Evolutionary conservation across 2,329 filamentous ascomycete species (phyloP), one percentile per base, ranked within the genome.

Genomic region (Zelopaecilomyces penicillatus): DNA sequence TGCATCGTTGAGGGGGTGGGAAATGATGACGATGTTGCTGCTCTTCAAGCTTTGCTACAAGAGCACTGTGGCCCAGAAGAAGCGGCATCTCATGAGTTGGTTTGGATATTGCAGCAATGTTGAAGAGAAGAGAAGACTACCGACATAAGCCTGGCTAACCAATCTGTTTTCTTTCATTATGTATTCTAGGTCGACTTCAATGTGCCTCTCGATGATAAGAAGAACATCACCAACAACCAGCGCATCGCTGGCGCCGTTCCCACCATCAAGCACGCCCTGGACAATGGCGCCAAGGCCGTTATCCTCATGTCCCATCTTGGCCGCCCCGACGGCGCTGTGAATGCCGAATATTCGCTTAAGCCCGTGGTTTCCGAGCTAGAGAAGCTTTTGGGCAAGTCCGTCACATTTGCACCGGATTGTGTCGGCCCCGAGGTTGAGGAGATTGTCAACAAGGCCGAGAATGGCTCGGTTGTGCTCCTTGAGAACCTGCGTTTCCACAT

Each of bases 401-500:
- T 98, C 57, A 85, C 82, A 61, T 91, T 98, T 67, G 84, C 89
- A 45, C 80, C 88, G 33, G 93, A 97, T 73, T 93, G 80, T 59
- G 91, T 97, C 47, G 93, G 93, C 54, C 74, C 84, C 51, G 83
- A 95, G 70, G 86, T 90, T 44, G 93, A 98, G 78, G 84, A 85
- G 58, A 83, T 85, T 41, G 90, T 97, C 57, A 87, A 85, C 73
- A 83, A 83, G 65, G 87, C 90, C 51, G 78, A 76, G 44, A 78
- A 80, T 57, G 93, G 91, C 57, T 80, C 88, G 60, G 81, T 98
- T 44, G 78, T 98, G 47, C 80, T 98, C 31, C 78, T 98, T 43
- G 93, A 98, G 81, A 98, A 98, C 77, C 74, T 98, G 69, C 88
- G 93, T 56, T 98, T 97, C 80, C 93, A 98, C 70, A 78, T 87